These are phyloP conservation scores for Kalaharituber pfeilii DNA, from an alignment of 2,329 filamentous ascomycete genomes.

Conservation along the genomic window DNA sequence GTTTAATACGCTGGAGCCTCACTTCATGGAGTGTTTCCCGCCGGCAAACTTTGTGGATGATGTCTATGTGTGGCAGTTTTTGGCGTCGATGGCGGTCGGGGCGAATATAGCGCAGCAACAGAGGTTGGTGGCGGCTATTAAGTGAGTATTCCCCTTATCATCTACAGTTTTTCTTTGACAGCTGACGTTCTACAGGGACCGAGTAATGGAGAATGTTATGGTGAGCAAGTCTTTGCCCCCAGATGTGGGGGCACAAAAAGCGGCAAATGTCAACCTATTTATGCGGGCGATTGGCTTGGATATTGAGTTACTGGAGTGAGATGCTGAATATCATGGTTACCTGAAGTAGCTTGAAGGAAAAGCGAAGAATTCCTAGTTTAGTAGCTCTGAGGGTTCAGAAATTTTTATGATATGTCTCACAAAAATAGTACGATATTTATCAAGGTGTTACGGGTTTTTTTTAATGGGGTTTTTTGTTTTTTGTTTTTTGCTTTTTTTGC, in stretches of 20 bases:
- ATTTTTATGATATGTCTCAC: no score
- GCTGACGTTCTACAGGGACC: slow-evolving; percentile 42
- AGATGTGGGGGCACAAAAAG: slow-evolving; percentile 64
- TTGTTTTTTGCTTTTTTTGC: no score
- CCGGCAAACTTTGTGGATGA: slow-evolving; percentile 80
- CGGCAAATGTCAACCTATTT: slow-evolving; percentile 90
- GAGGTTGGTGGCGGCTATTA: slow-evolving; percentile 81
- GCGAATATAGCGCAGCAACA: slow-evolving; percentile 91
- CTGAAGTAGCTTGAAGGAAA: no score
- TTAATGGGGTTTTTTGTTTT: no score
- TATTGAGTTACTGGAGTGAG: slow-evolving; percentile 42
- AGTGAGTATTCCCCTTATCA: slow-evolving; percentile 33
- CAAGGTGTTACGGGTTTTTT: no score
- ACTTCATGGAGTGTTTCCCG: slow-evolving; percentile 73
- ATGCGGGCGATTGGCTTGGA: slow-evolving; percentile 98
- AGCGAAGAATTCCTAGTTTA: no score
- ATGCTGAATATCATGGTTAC: neutral
- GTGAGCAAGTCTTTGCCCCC: slow-evolving; percentile 77
- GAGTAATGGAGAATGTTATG: slow-evolving; percentile 85
- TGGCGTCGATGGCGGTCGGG: slow-evolving; percentile 85
- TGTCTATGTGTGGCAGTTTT: slow-evolving; percentile 94
- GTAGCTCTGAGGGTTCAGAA: no score
- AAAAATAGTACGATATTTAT: no score
- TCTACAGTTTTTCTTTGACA: neutral
- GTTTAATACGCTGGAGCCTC: slow-evolving; percentile 73